Evolutionary conservation across 2,329 filamentous ascomycete genomes (phyloP), one percentile per base, ranked within the genome.

Genomic region (Ophiocordyceps camponoti-rufipedis): DNA sequence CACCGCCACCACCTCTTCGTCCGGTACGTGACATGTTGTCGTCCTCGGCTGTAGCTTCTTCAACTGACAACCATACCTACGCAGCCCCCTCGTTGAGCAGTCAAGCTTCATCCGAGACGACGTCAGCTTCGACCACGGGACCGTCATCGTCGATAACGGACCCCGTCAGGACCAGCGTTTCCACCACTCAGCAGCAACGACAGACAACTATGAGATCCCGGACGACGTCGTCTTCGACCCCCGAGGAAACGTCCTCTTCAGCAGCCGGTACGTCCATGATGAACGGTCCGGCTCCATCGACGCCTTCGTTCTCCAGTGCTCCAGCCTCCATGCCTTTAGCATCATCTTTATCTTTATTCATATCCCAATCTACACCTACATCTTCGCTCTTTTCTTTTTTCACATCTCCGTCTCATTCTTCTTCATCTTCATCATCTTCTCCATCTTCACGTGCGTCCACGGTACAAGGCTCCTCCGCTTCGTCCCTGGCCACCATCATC

Each of bases 281-380:
- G 49, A 55, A 52, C 46, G 49, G 55, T 48, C 48, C 53, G 45
- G 50, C 57, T 53, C 49, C 50, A 51, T 55, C 58, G 46, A 53
- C 56, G 55, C 54, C 57, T 55, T 52, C 51, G 44, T 57, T 52
- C 45, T 49, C 49, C 41, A 54, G 53, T 58, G 52, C 51, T 52
- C 48, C 54, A 54, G 51, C 28, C 16, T 42, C 40, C 14, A 13
- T 14, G 19, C 19, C 40, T 39, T 14, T 59, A 47, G 52, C 53
- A 35, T 53, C 57, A 47, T 56, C 54, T 54, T 53, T 51, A 35
- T 55, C 52, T 48, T 52, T 53, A 42, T 49, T 48, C 31, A 52
- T 50, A 56, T 28, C 49, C 44, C 58, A 56, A 51, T 49, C 57
- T 46, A 54, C 58, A 48, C 52, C 58, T 50, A 53, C 54, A 40